These are phyloP conservation scores for Emiliania huxleyi DNA, from an alignment of 78 protist genomes.

Conservation along the genomic window DNA sequence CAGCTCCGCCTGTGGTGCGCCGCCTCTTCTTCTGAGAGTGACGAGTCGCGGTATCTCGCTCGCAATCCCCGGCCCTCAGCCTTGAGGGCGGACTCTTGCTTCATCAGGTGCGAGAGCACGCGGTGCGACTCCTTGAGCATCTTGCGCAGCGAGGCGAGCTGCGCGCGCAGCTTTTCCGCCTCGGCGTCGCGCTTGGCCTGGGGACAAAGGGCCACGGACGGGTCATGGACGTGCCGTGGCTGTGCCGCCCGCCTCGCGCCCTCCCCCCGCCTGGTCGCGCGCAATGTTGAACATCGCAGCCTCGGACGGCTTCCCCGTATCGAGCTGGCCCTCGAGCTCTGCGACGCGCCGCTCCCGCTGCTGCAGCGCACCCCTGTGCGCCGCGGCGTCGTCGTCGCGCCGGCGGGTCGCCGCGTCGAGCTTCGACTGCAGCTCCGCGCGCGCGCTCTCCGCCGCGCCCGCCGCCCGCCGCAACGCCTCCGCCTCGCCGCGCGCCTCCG, in stretches of 20 bases:
- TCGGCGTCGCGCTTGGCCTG: constrained; percentile 25
- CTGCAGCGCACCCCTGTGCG: neutral
- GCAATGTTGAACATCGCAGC: neutral
- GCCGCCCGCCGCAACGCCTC: neutral
- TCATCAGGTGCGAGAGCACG: neutral
- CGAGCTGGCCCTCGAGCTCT: neutral
- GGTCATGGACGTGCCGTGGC: too few species aligned
- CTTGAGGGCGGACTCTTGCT: neutral
- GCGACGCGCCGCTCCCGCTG: neutral
- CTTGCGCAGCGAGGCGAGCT: neutral
- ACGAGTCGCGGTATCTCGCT: too few species aligned
- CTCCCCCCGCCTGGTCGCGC: neutral
- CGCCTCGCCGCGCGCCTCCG: neutral
- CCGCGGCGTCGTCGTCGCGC: neutral
- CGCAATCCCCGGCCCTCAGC: too few species aligned
- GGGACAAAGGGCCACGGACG: too few species aligned
- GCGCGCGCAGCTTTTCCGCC: neutral
- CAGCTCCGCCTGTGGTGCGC: too few species aligned
- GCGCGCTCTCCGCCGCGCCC: neutral
- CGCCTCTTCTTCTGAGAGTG: too few species aligned
- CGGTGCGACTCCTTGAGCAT: neutral
- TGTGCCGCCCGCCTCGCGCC: too few species aligned
- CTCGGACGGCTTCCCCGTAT: neutral
- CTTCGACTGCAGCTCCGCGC: neutral
- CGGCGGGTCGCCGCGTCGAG: neutral